phyloP scores from a whole-genome alignment of 768 basidiomycete genomes.

The Lactarius pseudohatsudake region DNA sequence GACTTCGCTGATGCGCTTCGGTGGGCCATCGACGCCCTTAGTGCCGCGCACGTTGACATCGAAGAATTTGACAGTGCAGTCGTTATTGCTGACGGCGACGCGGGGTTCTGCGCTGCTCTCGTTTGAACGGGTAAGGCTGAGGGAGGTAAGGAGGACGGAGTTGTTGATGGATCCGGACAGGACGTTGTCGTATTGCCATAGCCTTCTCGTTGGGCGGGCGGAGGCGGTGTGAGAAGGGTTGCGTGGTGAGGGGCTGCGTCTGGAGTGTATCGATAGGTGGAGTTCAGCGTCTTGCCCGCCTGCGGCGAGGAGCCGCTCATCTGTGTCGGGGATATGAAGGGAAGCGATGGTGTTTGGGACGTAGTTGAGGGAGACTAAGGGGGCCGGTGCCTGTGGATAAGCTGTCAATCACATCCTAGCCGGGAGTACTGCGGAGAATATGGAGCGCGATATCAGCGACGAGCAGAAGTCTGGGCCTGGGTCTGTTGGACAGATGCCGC shows the following conservation, averaged over 20 bases:
- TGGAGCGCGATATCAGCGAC: background rate
- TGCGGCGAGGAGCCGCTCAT: slow-evolving; percentile 66
- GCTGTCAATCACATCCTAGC: slow-evolving; percentile 1
- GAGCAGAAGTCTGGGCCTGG: background rate
- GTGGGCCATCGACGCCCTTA: slow-evolving; percentile 36
- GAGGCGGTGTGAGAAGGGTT: slow-evolving; percentile 7
- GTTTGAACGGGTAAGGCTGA: slow-evolving; percentile 58
- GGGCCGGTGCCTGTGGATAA: slow-evolving; percentile 38
- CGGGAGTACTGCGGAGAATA: slow-evolving; percentile 11
- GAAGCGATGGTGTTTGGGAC: slow-evolving; percentile 63
- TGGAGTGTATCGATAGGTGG: slow-evolving; percentile 54
- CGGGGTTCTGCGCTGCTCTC: slow-evolving; percentile 72
- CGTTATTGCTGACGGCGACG: slow-evolving; percentile 84
- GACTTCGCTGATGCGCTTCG: slow-evolving; percentile 46
- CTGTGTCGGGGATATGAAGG: slow-evolving; percentile 48
- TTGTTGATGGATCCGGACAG: slow-evolving; percentile 78
- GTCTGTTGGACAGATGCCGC: background rate
- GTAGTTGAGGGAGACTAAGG: slow-evolving; percentile 56
- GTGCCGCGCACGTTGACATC: slow-evolving; percentile 58
- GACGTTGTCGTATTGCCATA: slow-evolving; percentile 57
- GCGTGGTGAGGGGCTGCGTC: slow-evolving; percentile 21
- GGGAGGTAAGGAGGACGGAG: slow-evolving; percentile 64
- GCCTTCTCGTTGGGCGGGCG: slow-evolving; percentile 28
- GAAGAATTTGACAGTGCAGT: slow-evolving; percentile 77
- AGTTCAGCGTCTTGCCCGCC: slow-evolving; percentile 75